Evolutionary conservation across 495 filamentous ascomycete species (phyloP).

Genomic region (Talaromyces wortmannii): DNA sequence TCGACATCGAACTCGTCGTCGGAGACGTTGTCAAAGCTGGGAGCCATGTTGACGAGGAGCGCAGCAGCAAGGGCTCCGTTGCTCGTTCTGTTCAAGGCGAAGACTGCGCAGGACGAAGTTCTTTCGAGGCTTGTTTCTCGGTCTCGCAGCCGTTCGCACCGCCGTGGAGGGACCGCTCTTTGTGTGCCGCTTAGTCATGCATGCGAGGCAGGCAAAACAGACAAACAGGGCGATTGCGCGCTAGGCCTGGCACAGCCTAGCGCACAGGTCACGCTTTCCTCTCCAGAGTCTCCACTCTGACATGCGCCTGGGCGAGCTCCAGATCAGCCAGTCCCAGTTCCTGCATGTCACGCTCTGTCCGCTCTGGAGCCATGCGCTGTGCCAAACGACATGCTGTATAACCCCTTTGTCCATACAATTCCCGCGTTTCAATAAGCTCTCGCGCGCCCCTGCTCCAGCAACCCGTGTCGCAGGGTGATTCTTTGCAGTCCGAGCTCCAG

Average conservation of each 20-base stretch:
- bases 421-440: background rate
- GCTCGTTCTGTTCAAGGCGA: conserved; percentile 1
- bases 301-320: too few relatives aligned
- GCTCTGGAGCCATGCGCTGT: too few relatives aligned
- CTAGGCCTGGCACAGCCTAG: too few relatives aligned
- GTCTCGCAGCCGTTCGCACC: conserved; percentile 10
- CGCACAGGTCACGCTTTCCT: too few relatives aligned
- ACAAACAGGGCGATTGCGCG: background rate
- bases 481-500: background rate
- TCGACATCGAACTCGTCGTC: conserved; percentile 83
- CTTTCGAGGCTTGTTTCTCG: conserved; percentile 15
- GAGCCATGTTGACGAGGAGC: conserved; percentile 48
- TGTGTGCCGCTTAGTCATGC: conserved; percentile 8
- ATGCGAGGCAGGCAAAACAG: conserved; percentile 1
- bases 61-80: background rate
- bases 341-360: too few relatives aligned
- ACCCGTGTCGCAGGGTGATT: background rate
- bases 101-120: conserved; percentile 3
- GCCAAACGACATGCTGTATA: too few relatives aligned
- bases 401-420: background rate
- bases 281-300: too few relatives aligned
- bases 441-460: background rate
- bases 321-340: too few relatives aligned
- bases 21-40: conserved; percentile 63
- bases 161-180: background rate